Base-by-base conservation (phyloP, 768 basidiomycete genomes). In the Lactarius evosmus region DNA sequence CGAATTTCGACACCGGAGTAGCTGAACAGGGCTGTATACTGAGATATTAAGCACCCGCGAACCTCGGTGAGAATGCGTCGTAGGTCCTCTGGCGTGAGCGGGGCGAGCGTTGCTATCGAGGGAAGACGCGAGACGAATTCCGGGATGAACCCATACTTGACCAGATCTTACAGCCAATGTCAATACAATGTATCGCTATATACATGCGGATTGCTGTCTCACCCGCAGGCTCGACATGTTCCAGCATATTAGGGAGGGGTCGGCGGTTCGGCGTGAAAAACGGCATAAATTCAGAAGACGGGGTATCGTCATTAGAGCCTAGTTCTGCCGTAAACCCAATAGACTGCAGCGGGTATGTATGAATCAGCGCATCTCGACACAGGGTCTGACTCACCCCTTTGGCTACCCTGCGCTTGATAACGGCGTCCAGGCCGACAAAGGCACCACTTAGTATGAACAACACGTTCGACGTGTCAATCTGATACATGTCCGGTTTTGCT, bases 371-470 rank as follows among this genome's bases (percentile, higher is more conserved):
- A 16, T 55, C 32, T 29, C 40, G 12, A 22, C 29, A n/a, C 11
- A 38, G 29, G 29, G 25, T 22, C 54, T 29, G 30, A 80, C 89
- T 68, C 73, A 95, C 94, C 7, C 93, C 93, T 77, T 93, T 94
- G 12, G 88, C 85, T 12, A 93, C 79, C 41, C 95, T 81, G 58
- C 86, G 79, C 72, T 86, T 87, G 66, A 98, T 85, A 29, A 98
- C 76, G 56, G 79, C 83, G 49, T 97, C 95, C 55, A 98, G 76
- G 0, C 95, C 95, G 11, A 97, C 94, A 72, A 97, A 97, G 1
- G 96, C 96, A 2, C 96, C 96, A 56, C 93, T 95, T 12, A 96
- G 73, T 65, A 98, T 90, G 75, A 98, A 98, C n/a, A 98, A 78
- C 29, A 98, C 85, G 69, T 98, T 95, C 8, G 89, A 85, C 0